Conservation (phyloP, 352 stramenopile genomes). For the Phytophthora constricta region DNA sequence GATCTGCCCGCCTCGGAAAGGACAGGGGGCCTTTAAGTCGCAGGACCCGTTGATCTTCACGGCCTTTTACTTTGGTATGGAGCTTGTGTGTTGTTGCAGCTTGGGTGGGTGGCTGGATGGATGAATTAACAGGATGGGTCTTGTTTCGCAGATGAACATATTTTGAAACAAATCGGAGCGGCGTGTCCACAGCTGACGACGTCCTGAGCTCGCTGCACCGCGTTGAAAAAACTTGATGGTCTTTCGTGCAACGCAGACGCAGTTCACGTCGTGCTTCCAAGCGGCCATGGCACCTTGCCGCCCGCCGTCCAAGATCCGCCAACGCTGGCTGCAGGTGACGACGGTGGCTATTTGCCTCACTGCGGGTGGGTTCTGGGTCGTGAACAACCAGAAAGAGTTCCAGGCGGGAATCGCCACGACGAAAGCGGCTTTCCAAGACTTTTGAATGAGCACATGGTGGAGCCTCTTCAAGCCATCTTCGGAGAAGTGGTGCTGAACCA, state of each 20-base stretch:
- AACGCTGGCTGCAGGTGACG: slow-evolving; percentile 76
- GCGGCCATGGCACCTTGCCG: slow-evolving; percentile 63
- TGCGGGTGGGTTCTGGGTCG: slow-evolving; percentile 63
- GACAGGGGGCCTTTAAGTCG: slow-evolving; percentile 59
- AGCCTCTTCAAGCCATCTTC: slow-evolving; percentile 81
- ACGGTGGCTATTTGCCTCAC: slow-evolving; percentile 60
- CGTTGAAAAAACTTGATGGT: slow-evolving; percentile 58
- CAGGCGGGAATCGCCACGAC: slow-evolving; percentile 49
- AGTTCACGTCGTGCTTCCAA: slow-evolving; percentile 63
- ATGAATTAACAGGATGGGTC: slow-evolving; percentile 8
- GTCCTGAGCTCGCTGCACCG: slow-evolving; percentile 52
- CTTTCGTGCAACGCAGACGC: slow-evolving; percentile 48
- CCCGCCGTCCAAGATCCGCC: slow-evolving; percentile 72
- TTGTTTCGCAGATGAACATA: slow-evolving; percentile 24
- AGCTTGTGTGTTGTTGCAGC: no score
- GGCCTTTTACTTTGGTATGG: slow-evolving; percentile 60
- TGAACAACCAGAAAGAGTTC: slow-evolving; percentile 76
- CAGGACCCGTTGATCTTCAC: slow-evolving; percentile 54
- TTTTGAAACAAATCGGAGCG: slow-evolving; percentile 27
- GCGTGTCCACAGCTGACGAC: slow-evolving; percentile 31
- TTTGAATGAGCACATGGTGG: slow-evolving; percentile 84
- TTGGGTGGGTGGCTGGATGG: background rate
- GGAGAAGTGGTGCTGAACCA: slow-evolving; percentile 84
- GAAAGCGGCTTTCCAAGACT: slow-evolving; percentile 59
- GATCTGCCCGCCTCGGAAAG: slow-evolving; percentile 60